phyloP scores from a whole-genome alignment of 208 protist species.

The Sergeia podlipaevii region DNA sequence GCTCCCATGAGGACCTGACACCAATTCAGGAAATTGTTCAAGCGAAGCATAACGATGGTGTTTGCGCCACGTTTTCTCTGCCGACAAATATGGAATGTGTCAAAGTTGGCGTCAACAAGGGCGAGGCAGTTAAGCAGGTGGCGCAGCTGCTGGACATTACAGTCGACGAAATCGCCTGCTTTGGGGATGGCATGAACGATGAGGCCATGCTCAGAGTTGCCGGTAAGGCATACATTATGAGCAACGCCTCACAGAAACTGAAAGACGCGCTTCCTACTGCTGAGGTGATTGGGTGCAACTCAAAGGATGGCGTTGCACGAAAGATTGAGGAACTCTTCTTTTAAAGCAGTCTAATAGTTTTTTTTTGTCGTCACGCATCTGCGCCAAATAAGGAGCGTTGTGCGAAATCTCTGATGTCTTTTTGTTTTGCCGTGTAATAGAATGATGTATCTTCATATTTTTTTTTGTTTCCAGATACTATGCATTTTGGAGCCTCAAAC shows the following conservation, averaged over 20 bases:
- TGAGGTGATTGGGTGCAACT: constrained; percentile 34
- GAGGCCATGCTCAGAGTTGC: constrained; percentile 23
- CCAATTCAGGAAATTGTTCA: constrained; percentile 13
- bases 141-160: constrained; percentile 6
- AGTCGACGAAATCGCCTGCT: constrained; percentile 19
- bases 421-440: too few species aligned
- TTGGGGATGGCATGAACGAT: constrained; percentile 53
- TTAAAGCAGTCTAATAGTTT: too few species aligned
- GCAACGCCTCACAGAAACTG: constrained; percentile 22
- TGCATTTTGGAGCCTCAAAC: too few species aligned
- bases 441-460: too few species aligned
- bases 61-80: constrained; percentile 11
- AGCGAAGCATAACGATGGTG: constrained; percentile 2
- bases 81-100: constrained; percentile 20
- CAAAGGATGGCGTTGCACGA: constrained; percentile 28
- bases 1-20: constrained; percentile 6
- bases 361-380: too few species aligned
- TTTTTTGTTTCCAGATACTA: too few species aligned
- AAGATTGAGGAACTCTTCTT: constrained; percentile 27
- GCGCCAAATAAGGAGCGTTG: too few species aligned
- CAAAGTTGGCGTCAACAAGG: constrained; percentile 16
- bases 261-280: constrained; percentile 21
- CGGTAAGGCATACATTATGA: constrained; percentile 29
- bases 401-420: too few species aligned
- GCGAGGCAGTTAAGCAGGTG: constrained; percentile 18